phyloP scores from a whole-genome alignment of 805 yeast species.

The Yarrowia sp. region DNA sequence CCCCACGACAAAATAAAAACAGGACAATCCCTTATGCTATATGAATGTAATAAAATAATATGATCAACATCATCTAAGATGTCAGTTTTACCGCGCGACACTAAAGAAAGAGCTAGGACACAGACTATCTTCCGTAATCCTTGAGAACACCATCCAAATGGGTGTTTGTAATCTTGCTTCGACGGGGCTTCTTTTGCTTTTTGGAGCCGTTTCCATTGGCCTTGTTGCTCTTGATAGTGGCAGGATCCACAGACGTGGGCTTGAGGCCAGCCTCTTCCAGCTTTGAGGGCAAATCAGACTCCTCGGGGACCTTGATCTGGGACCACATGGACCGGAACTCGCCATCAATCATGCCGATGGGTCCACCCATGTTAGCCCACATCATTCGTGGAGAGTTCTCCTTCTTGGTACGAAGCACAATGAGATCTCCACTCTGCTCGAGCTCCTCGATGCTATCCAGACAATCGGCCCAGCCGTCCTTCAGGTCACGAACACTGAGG shows the following conservation, averaged over 20 bases:
- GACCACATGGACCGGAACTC: constrained; percentile 85
- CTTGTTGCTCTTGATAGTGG: constrained; percentile 64
- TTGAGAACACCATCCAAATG: constrained; percentile 95
- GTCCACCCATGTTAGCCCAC: constrained; percentile 86
- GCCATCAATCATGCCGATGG: constrained; percentile 66
- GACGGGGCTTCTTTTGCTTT: constrained; percentile 87
- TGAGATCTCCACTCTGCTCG: constrained; percentile 70
- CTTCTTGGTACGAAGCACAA: constrained; percentile 86
- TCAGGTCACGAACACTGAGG: constrained; percentile 69
- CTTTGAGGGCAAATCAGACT: constrained; percentile 74
- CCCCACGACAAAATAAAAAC: background rate
- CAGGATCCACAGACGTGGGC: constrained; percentile 98
- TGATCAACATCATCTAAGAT: background rate
- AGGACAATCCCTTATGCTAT: constrained; percentile 1
- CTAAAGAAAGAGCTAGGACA: background rate
- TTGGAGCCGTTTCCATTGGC: constrained; percentile 52
- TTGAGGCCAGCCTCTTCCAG: constrained; percentile 83
- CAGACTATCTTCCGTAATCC: constrained; percentile 52
- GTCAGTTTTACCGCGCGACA: background rate
- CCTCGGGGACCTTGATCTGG: constrained; percentile 72
- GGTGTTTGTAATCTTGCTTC: constrained; percentile 91
- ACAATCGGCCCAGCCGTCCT: constrained; percentile 95
- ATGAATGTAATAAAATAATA: constrained; percentile 9
- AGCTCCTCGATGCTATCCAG: constrained; percentile 71
- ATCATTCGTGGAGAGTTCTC: constrained; percentile 90